phyloP scores from a whole-genome alignment of 345 rosid species.

The Dimocarpus longan region DNA sequence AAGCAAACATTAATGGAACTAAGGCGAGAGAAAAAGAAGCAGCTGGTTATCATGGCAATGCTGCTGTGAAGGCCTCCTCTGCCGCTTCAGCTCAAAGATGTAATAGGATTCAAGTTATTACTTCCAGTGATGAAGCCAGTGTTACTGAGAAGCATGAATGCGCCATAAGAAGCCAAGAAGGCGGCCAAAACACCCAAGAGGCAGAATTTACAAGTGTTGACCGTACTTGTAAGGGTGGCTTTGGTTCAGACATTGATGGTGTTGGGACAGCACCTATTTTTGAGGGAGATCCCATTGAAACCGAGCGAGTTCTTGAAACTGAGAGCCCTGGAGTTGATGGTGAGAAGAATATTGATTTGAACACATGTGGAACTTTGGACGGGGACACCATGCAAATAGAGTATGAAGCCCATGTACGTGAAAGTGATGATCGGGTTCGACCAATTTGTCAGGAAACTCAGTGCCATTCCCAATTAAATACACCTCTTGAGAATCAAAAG shows the following conservation, averaged over 20 bases:
- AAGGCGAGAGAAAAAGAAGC: constrained; percentile 35
- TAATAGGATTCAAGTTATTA: constrained; percentile 35
- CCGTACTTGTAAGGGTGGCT: constrained; percentile 55
- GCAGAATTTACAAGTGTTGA: constrained; percentile 62
- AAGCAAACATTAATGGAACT: constrained; percentile 30
- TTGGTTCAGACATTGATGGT: constrained; percentile 84
- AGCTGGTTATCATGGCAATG: constrained; percentile 27
- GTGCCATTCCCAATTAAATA: constrained; percentile 33
- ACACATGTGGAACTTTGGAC: constrained; percentile 39
- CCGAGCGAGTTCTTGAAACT: constrained; percentile 80
- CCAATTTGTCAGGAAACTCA: constrained; percentile 25
- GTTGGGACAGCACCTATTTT: constrained; percentile 53
- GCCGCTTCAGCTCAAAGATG: constrained; percentile 55
- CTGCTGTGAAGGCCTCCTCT: constrained; percentile 47
- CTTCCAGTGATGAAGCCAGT: constrained; percentile 71
- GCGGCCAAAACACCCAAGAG: constrained; percentile 75
- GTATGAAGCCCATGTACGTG: constrained; percentile 55
- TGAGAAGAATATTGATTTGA: constrained; percentile 41
- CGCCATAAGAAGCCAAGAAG: constrained; percentile 69
- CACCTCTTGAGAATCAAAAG: constrained; percentile 40
- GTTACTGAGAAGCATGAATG: constrained; percentile 89
- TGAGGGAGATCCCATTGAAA: constrained; percentile 65
- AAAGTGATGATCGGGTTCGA: constrained; percentile 42
- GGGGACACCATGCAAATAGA: constrained; percentile 91
- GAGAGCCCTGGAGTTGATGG: constrained; percentile 60